Base-by-base conservation (phyloP, 768 basidiomycete species). In the Amylocystis lapponica region DNA sequence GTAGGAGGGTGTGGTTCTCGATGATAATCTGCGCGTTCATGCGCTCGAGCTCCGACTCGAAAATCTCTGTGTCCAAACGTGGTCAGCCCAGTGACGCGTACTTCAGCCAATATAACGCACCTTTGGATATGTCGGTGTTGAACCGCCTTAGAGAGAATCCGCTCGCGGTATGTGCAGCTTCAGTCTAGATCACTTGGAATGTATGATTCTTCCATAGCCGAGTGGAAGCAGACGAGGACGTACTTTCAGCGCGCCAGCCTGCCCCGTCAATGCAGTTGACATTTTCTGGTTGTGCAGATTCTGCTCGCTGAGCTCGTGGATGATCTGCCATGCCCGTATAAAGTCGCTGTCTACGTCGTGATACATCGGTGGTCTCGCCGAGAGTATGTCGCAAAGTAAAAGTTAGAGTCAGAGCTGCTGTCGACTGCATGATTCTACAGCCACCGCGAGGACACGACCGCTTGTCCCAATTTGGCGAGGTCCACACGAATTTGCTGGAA, bases 41-140 rank as follows among this genome's bases (percentile, higher is more conserved):
- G 22, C 89, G 79, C 64, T 99, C 96, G 3, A 97, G 67, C 60
- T 95, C 94, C 3, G 91, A 90, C 53, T 93, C 83, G 64, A 97
- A 96, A 7, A 74, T 65, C 72, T 98, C 96, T 99, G 62, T 20
- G 34, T 23, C 22, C 19, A 21, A n/a, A 12, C 16, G 10, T 10
- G 17, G n/a, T 31, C 9, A 20, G 25, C 16, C 17, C 23, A 10
- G 17, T n/a, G 36, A 27, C 16, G 20, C 23, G 59, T 71, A 73
- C 12, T 19, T 20, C 27, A 27, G 34, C 27, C 20, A 36, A n/a
- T 23, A 39, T 20, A 5, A 58, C 69, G 43, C 49, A 86, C 88
- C 88, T 71, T 86, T 81, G 12, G 86, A 79, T 5, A 97, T 78
- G 60, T 97, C 93, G 8, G 81, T 77, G 61, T 95, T 94, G 63